Conservation (phyloP, 306 rosid species). For the Ammopiptanthus mongolicus region DNA sequence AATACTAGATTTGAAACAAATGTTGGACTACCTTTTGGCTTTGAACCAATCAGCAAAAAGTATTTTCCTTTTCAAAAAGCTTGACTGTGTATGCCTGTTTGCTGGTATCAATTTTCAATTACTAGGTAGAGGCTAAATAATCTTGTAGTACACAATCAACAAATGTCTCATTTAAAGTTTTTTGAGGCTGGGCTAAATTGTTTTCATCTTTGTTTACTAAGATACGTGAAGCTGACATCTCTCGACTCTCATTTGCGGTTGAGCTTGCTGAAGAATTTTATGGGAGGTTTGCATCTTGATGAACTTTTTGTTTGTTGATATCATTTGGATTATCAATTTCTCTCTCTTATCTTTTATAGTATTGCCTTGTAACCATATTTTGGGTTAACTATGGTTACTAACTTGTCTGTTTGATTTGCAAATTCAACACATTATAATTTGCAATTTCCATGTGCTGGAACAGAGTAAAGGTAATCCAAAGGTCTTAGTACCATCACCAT, state of each 20-base stretch:
- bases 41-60: background rate
- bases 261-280: slow-evolving; percentile 99
- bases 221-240: slow-evolving; percentile 98
- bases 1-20: background rate
- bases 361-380: background rate
- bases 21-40: background rate
- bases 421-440: slow-evolving; percentile 17
- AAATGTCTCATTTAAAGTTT: background rate
- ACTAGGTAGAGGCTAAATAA: background rate
- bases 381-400: slow-evolving; percentile 23
- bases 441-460: slow-evolving; percentile 30
- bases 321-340: background rate
- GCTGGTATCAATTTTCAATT: background rate
- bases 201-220: slow-evolving; percentile 26
- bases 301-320: slow-evolving; percentile 2
- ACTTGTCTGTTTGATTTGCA: slow-evolving; percentile 35
- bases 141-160: background rate
- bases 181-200: background rate
- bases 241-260: slow-evolving; percentile 93
- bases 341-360: background rate
- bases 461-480: slow-evolving; percentile 85
- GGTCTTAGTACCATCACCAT: background rate
- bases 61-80: background rate
- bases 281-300: slow-evolving; percentile 69
- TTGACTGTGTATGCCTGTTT: background rate